Conservation (phyloP, 2,329 filamentous ascomycete species). For the Aureobasidium sp. region DNA sequence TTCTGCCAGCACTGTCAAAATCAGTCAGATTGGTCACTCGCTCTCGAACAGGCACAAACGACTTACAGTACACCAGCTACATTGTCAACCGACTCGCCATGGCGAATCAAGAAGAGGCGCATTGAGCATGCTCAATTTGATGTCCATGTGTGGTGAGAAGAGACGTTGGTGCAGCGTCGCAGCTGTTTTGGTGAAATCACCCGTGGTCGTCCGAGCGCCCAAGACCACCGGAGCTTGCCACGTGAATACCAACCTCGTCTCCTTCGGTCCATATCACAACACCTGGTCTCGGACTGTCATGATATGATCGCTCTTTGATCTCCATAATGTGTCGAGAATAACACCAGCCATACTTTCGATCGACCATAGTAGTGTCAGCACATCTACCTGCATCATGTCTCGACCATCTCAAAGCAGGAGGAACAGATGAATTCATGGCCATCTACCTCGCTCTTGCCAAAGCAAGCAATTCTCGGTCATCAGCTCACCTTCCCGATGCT, state of each 20-base stretch:
- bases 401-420: background rate
- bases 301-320: background rate
- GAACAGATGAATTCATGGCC: background rate
- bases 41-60: background rate
- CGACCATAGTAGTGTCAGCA: background rate
- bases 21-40: background rate
- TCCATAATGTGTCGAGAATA: background rate
- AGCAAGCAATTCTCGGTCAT: background rate
- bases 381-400: background rate
- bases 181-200: background rate
- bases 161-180: background rate
- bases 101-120: constrained; percentile 70
- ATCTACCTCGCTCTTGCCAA: background rate
- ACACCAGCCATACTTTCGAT: background rate
- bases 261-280: background rate
- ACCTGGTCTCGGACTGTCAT: background rate
- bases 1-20: constrained; percentile 60
- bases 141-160: background rate
- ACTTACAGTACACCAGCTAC: constrained; percentile 67
- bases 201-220: constrained; percentile 1
- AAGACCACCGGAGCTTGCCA: constrained; percentile 2
- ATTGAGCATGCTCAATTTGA: constrained; percentile 31
- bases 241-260: background rate
- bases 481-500: background rate
- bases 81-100: constrained; percentile 89